A percentile compares a stretch with the other conserved stretches of the same genome.
Evolutionary conservation across 495 filamentous ascomycete species (phyloP).

Genomic region (Penicillium crystallinum): DNA sequence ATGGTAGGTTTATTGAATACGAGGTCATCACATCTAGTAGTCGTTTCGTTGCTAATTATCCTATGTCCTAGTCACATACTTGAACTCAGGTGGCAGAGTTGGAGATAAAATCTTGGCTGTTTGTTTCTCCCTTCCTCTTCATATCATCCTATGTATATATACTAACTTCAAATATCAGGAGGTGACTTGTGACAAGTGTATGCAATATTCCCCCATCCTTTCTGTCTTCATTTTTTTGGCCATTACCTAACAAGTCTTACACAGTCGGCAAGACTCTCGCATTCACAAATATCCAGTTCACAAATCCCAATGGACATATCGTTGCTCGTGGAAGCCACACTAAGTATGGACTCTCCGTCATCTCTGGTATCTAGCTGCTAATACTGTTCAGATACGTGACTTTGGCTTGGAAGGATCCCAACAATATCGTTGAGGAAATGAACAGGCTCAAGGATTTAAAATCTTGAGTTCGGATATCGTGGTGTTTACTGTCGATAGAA

Average conservation of each 20-base stretch:
- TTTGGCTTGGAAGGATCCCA: slow-evolving; percentile 53
- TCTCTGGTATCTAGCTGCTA: not conserved
- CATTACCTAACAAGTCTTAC: slow-evolving; percentile 1
- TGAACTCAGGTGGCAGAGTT: slow-evolving; percentile 74
- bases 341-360: slow-evolving; percentile 55
- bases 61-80: slow-evolving; percentile 68
- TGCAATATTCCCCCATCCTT: slow-evolving; percentile 4
- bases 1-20: slow-evolving; percentile 47
- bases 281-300: slow-evolving; percentile 78
- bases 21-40: not conserved
- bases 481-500: not conserved
- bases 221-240: not conserved
- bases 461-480: too few species aligned
- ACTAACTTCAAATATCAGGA: slow-evolving; percentile 40
- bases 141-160: not conserved
- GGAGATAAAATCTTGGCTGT: slow-evolving; percentile 70
- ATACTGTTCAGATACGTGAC: slow-evolving; percentile 47
- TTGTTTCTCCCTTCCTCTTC: slow-evolving; percentile 12
- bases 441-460: slow-evolving; percentile 15
- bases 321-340: slow-evolving; percentile 92
- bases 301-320: slow-evolving; percentile 67
- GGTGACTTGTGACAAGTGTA: slow-evolving; percentile 83
- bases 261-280: slow-evolving; percentile 90
- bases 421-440: slow-evolving; percentile 53
- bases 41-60: not conserved